Conservation (phyloP, 2,329 filamentous ascomycete genomes). For the Grosmannia clavigera region DNA sequence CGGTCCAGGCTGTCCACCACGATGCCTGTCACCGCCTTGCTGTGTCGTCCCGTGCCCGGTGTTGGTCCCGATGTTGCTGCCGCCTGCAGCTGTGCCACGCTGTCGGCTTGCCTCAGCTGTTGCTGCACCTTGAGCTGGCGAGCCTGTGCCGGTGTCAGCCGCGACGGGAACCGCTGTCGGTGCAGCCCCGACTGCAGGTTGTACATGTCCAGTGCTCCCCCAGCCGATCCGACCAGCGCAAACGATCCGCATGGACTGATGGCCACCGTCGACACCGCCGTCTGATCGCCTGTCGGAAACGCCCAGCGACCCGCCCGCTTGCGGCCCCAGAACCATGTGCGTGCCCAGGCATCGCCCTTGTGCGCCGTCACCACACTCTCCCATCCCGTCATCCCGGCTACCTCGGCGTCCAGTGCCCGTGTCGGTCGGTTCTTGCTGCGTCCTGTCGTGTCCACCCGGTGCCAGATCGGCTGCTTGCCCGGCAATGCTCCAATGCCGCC, state of each 20-base stretch:
- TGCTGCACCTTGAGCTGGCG: slow-evolving; percentile 60
- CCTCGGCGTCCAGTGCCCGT: slow-evolving; percentile 49
- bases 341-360: slow-evolving; percentile 67
- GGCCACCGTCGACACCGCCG: slow-evolving; percentile 74
- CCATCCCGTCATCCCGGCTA: slow-evolving; percentile 77
- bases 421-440: slow-evolving; percentile 44
- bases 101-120: slow-evolving; percentile 44
- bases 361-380: slow-evolving; percentile 94
- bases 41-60: slow-evolving; percentile 58
- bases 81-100: slow-evolving; percentile 40
- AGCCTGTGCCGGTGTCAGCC: slow-evolving; percentile 64
- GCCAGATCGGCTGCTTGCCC: slow-evolving; percentile 71
- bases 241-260: slow-evolving; percentile 91
- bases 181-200: slow-evolving; percentile 90
- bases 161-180: slow-evolving; percentile 75
- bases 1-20: slow-evolving; percentile 84
- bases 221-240: slow-evolving; percentile 73
- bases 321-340: slow-evolving; percentile 97
- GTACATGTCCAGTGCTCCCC: slow-evolving; percentile 83
- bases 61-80: slow-evolving; percentile 24
- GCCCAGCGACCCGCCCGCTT: slow-evolving; percentile 90
- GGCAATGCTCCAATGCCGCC: slow-evolving; percentile 81
- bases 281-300: slow-evolving; percentile 72
- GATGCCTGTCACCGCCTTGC: slow-evolving; percentile 70
- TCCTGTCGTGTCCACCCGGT: slow-evolving; percentile 36